These are phyloP conservation scores for Violaceomyces palustris DNA, from an alignment of 1,284 basidiomycete genomes.

Conservation along the genomic window DNA sequence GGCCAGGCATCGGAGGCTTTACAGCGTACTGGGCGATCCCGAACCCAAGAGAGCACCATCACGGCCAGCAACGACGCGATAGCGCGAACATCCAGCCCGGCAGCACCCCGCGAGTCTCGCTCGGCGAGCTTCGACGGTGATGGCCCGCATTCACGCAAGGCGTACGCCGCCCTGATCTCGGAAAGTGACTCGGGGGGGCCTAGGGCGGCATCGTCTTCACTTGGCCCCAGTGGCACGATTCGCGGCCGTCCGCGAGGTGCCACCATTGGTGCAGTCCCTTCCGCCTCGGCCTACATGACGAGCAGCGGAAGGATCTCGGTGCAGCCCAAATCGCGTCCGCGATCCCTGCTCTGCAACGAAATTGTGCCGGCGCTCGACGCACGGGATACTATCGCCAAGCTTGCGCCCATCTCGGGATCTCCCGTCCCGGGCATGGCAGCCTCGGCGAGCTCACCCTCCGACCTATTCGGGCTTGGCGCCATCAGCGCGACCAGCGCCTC, in stretches of 20 bases:
- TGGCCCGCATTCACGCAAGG: neutral
- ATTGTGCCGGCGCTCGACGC: slow-evolving; percentile 27
- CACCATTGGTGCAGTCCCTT: slow-evolving; percentile 40
- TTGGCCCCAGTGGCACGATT: slow-evolving; percentile 9
- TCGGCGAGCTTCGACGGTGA: neutral
- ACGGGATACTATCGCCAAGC: too few species aligned
- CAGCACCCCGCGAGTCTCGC: neutral
- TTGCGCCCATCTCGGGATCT: too few species aligned
- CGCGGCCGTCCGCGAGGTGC: slow-evolving; percentile 34
- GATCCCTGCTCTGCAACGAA: slow-evolving; percentile 37
- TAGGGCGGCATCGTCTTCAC: neutral
- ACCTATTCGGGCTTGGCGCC: too few species aligned
- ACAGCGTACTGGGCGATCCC: neutral
- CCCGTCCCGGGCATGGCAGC: too few species aligned
- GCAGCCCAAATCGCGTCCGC: slow-evolving; percentile 14
- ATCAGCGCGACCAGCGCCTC: too few species aligned
- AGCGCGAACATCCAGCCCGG: neutral
- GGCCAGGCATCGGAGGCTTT: neutral
- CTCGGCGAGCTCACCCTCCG: too few species aligned
- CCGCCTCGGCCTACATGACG: neutral
- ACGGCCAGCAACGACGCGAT: neutral
- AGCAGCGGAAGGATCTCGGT: neutral
- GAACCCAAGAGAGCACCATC: neutral
- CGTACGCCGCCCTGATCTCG: too few species aligned
- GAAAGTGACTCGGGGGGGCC: neutral